phyloP scores from a whole-genome alignment of 257 asterid species.

The Cinchona pubescens region DNA sequence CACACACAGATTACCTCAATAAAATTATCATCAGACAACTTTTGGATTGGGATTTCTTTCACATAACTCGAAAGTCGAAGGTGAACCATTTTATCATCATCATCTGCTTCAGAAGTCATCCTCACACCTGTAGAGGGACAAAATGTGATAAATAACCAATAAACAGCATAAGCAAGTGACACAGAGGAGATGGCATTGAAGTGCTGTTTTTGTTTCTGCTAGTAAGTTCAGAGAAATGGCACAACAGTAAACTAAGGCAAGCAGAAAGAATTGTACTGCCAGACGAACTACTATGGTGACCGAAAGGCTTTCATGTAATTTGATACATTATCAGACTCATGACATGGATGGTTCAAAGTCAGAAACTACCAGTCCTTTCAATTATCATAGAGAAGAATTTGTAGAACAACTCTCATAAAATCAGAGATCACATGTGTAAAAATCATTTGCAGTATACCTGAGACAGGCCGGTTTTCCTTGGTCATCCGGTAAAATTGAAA shows the following conservation, averaged over 20 bases:
- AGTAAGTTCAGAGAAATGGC: background rate
- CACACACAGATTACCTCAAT: slow-evolving; percentile 49
- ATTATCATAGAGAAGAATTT: background rate
- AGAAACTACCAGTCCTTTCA: background rate
- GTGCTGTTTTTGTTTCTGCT: background rate
- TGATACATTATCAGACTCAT: background rate
- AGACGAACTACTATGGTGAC: background rate
- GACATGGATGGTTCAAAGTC: slow-evolving; percentile 3
- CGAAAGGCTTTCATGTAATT: background rate
- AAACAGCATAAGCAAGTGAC: background rate
- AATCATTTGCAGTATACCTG: background rate
- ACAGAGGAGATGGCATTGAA: background rate
- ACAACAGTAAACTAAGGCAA: background rate
- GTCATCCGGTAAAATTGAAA: background rate
- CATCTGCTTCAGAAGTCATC: slow-evolving; percentile 42
- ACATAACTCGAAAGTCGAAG: slow-evolving; percentile 60
- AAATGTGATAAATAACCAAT: slow-evolving; percentile 10
- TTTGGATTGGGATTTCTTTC: slow-evolving; percentile 43
- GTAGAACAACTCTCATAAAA: background rate
- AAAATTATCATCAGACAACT: slow-evolving; percentile 73
- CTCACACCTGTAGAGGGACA: slow-evolving; percentile 49
- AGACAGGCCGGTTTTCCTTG: background rate
- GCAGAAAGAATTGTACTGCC: background rate
- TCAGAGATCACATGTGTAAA: background rate
- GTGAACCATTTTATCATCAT: slow-evolving; percentile 37